Evolutionary conservation across 2,329 filamentous ascomycete genomes (phyloP).

Genomic region (Sporothrix globosa): DNA sequence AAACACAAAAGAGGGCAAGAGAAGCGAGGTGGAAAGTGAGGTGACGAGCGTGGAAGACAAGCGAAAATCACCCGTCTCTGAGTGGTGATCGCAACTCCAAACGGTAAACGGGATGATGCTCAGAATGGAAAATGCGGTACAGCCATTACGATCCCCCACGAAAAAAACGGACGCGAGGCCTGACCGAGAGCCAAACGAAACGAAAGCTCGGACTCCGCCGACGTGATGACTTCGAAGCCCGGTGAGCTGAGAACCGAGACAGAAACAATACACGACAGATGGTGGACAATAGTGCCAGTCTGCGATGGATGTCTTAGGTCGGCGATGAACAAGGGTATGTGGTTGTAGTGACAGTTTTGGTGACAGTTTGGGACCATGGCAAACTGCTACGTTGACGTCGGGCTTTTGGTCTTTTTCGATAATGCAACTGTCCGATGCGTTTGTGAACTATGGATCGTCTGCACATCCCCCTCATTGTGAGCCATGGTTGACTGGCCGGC

Average conservation of each 20-base stretch:
- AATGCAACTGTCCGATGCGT: too few species aligned
- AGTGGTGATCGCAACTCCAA: not conserved
- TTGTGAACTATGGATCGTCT: too few species aligned
- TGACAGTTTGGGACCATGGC: not conserved
- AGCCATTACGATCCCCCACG: not conserved
- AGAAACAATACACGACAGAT: too few species aligned
- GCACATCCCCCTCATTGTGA: too few species aligned
- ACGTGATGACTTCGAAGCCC: not conserved
- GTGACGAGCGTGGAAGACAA: too few species aligned
- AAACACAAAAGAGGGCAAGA: not conserved
- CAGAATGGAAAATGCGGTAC: slow-evolving; percentile 1
- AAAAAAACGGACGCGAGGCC: not conserved
- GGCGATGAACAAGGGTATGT: not conserved
- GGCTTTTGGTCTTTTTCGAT: too few species aligned
- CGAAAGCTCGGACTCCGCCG: too few species aligned
- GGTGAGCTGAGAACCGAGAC: not conserved
- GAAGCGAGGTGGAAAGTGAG: not conserved
- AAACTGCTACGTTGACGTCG: too few species aligned
- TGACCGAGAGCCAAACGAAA: not conserved
- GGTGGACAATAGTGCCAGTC: not conserved
- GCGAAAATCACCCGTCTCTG: slow-evolving; percentile 4
- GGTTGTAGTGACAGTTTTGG: not conserved
- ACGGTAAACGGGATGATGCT: slow-evolving; percentile 21
- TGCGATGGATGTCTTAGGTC: not conserved
- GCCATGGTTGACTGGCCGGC: too few species aligned